These are phyloP conservation scores for Nakaseomyces kungkrabaensis DNA, from an alignment of 1,139 yeast genomes.

Conservation along the genomic window DNA sequence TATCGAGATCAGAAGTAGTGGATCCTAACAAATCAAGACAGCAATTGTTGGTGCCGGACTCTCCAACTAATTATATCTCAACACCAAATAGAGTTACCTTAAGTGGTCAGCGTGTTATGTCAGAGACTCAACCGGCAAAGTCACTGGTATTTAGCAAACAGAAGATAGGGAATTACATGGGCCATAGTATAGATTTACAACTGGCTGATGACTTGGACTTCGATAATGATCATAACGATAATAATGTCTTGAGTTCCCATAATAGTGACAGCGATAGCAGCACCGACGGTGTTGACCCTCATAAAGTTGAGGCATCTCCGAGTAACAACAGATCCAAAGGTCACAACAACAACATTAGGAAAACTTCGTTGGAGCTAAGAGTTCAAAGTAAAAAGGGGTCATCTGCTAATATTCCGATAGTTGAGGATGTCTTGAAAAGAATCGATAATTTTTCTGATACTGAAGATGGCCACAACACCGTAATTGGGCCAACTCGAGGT, in stretches of 20 bases:
- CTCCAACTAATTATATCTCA: conserved; percentile 18
- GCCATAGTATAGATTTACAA: neutral
- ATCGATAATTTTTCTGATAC: conserved; percentile 2
- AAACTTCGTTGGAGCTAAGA: neutral
- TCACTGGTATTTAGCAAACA: neutral
- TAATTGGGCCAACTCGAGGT: neutral
- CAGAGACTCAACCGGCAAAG: conserved; percentile 15
- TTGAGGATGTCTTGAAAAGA: conserved; percentile 1
- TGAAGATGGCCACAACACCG: neutral
- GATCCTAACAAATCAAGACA: conserved; percentile 31
- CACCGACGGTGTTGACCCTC: neutral
- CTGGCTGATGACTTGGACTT: neutral
- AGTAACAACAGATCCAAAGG: neutral
- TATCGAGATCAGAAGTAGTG: conserved; percentile 30
- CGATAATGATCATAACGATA: neutral
- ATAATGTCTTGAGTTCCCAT: neutral
- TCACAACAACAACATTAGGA: neutral
- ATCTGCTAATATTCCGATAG: neutral
- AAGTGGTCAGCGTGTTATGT: conserved; percentile 27
- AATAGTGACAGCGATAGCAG: neutral
- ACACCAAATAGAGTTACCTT: conserved; percentile 28
- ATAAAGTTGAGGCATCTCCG: neutral
- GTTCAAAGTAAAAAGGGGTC: neutral
- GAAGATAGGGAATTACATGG: neutral
- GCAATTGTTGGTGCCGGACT: conserved; percentile 21